These are phyloP conservation scores for Phytophthora uliginosa DNA, from an alignment of 352 stramenopile genomes.

Conservation along the genomic window DNA sequence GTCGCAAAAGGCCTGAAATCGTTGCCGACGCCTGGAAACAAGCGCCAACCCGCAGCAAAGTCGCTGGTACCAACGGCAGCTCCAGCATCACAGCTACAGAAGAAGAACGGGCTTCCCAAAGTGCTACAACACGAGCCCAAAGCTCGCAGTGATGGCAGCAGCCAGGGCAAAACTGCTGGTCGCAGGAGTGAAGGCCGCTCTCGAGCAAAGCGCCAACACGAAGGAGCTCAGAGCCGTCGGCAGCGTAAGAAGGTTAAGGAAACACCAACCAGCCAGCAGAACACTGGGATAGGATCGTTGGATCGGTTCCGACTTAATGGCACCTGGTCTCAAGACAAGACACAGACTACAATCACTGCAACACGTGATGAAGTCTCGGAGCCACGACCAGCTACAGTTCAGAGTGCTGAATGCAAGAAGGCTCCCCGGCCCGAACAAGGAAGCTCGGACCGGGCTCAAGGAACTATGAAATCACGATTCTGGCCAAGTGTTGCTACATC, in stretches of 20 bases:
- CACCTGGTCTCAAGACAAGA: conserved; percentile 9
- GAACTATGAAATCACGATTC: not conserved
- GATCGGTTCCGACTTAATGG: conserved; percentile 31
- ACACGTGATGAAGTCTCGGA: not conserved
- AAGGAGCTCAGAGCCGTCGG: conserved; percentile 7
- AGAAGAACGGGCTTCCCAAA: not conserved
- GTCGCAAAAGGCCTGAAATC: not conserved
- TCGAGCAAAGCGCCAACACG: conserved; percentile 19
- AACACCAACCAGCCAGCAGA: conserved; percentile 9
- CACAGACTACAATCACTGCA: not conserved
- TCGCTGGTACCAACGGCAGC: not conserved
- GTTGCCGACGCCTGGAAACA: not conserved
- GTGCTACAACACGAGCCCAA: not conserved
- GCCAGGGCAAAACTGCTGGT: not conserved
- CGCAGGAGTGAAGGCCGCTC: not conserved
- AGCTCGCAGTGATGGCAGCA: not conserved
- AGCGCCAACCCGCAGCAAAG: not conserved
- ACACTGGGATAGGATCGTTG: not conserved
- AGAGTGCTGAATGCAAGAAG: not conserved
- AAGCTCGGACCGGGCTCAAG: not conserved
- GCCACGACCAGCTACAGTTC: not conserved
- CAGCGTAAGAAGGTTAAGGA: conserved; percentile 22
- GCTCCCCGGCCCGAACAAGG: not conserved
- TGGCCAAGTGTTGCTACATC: not conserved
- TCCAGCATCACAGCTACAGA: not conserved